These are phyloP conservation scores for Mariannaea sp. DNA, from an alignment of 2,329 filamentous ascomycete species.

Conservation along the genomic window DNA sequence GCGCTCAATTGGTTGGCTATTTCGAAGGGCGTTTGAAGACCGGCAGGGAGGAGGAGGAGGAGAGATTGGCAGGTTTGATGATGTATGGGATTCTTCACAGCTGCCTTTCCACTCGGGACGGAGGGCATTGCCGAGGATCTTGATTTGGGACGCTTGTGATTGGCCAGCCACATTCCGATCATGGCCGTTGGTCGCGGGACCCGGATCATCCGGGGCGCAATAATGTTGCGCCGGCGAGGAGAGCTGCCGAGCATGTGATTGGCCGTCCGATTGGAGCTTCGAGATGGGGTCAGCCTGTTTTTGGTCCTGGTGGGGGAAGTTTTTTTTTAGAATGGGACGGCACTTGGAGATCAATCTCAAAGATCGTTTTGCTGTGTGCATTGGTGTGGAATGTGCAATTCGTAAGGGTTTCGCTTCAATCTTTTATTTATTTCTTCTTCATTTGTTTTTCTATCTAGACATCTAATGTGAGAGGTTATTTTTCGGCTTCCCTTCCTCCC, in stretches of 20 bases:
- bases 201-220: conserved; percentile 37
- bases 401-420: conserved; percentile 14
- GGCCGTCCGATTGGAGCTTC: conserved; percentile 29
- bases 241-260: conserved; percentile 33
- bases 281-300: no score
- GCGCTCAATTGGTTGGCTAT: conserved; percentile 38
- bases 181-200: conserved; percentile 36
- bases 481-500: neutral
- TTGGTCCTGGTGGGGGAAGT: neutral
- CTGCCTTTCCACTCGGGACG: conserved; percentile 28
- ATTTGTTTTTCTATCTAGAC: neutral
- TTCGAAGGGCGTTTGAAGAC: conserved; percentile 29
- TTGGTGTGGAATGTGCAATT: conserved; percentile 13
- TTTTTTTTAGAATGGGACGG: conserved; percentile 15
- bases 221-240: conserved; percentile 34
- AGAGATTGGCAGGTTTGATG: conserved; percentile 30
- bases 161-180: conserved; percentile 44
- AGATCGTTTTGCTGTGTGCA: neutral
- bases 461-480: conserved; percentile 14
- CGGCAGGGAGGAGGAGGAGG: conserved; percentile 9
- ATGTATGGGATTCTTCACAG: conserved; percentile 33
- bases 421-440: neutral
- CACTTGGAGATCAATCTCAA: neutral
- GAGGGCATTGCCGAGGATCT: conserved; percentile 57
- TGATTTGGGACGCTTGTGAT: conserved; percentile 51